These are phyloP conservation scores for Monascus purpureus DNA, from an alignment of 495 filamentous ascomycete species.

Conservation along the genomic window DNA sequence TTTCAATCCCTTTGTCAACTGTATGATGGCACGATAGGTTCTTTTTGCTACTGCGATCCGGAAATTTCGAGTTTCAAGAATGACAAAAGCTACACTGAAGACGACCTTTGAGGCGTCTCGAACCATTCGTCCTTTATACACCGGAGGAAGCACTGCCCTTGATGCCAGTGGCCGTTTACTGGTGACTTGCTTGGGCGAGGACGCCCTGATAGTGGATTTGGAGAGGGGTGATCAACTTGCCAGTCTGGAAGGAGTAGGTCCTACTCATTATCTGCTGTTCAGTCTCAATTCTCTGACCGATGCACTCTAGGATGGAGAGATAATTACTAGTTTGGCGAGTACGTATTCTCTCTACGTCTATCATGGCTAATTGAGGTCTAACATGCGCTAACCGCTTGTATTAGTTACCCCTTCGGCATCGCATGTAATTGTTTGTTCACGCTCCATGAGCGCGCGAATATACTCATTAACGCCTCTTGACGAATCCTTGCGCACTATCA, in stretches of 20 bases:
- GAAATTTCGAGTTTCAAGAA: no score
- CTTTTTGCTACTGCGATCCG: no score
- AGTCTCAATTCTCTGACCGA: constrained; percentile 10
- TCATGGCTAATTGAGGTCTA: constrained; percentile 9
- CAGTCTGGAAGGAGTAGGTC: constrained; percentile 74
- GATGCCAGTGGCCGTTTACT: constrained; percentile 71
- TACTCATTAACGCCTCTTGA: constrained; percentile 54
- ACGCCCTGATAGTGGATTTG: constrained; percentile 77
- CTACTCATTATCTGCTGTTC: not conserved
- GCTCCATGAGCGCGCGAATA: constrained; percentile 87
- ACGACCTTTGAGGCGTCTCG: constrained; percentile 77
- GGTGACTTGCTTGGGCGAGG: constrained; percentile 75
- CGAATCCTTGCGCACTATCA: constrained; percentile 36
- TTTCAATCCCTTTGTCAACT: no score
- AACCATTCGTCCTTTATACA: constrained; percentile 85
- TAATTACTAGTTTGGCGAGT: constrained; percentile 76
- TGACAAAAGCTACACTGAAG: constrained; percentile 41
- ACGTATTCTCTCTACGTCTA: constrained; percentile 12
- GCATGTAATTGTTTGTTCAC: constrained; percentile 79
- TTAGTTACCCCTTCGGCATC: constrained; percentile 79
- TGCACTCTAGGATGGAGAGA: constrained; percentile 66
- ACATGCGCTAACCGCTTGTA: constrained; percentile 1
- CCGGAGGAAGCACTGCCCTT: constrained; percentile 75
- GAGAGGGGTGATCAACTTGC: constrained; percentile 69
- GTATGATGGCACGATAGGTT: constrained; percentile 13